These are phyloP conservation scores for Beauveria sp. DNA, from an alignment of 2,329 filamentous ascomycete species.

Conservation along the genomic window DNA sequence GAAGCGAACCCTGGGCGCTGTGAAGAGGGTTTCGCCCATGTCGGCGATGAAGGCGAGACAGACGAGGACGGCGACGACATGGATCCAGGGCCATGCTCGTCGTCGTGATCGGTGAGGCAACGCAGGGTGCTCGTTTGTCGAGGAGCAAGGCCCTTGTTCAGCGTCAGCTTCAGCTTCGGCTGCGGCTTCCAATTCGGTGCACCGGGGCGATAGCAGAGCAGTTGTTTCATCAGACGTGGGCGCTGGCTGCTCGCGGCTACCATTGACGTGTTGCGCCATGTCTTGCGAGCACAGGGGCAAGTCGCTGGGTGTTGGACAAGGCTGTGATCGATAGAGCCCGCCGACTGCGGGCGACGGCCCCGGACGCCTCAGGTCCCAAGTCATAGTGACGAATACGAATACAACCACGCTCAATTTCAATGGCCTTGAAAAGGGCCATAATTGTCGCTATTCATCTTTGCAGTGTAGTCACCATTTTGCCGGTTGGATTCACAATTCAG, in stretches of 20 bases:
- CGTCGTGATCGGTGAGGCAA: background rate
- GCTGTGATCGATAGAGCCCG: background rate
- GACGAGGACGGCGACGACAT: background rate
- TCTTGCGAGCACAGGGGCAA: background rate
- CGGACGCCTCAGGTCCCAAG: background rate
- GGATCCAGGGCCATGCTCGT: background rate
- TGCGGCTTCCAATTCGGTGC: background rate
- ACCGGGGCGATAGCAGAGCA: background rate
- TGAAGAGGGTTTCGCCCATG: background rate
- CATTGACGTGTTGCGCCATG: background rate
- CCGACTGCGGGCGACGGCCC: background rate
- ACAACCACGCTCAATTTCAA: background rate
- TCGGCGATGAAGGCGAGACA: background rate
- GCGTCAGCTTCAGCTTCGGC: background rate
- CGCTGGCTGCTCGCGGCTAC: background rate
- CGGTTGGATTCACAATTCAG: background rate
- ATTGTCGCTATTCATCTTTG: background rate
- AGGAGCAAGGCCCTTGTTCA: background rate
- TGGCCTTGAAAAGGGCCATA: background rate
- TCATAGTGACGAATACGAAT: background rate
- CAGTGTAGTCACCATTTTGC: background rate
- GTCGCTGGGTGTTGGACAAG: background rate
- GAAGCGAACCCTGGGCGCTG: constrained; percentile 1
- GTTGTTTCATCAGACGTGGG: background rate
- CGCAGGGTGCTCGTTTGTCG: background rate